Percentiles rank a stretch among this genome's conserved stretches.
Conservation (phyloP, 257 asterid species). For the Datura wrightii region DNA sequence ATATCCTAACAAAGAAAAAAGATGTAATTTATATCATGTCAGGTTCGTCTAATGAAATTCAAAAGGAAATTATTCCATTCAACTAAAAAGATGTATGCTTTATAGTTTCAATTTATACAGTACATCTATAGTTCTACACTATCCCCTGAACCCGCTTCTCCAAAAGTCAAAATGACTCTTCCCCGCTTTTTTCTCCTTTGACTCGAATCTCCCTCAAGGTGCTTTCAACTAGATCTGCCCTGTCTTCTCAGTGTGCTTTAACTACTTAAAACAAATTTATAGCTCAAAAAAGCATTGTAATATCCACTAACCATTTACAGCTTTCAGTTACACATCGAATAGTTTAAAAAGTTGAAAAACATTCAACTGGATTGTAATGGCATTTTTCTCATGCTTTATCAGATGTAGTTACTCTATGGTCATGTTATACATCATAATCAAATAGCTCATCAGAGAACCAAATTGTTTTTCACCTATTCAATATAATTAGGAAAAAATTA, state of each 20-base stretch:
- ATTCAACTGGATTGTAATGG: not conserved
- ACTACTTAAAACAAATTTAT: conserved; percentile 1
- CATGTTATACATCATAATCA: not conserved
- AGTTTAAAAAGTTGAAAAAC: not conserved
- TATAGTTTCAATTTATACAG: not conserved
- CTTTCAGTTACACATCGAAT: not conserved
- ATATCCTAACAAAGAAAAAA: not conserved
- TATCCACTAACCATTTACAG: not conserved
- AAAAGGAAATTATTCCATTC: conserved; percentile 5
- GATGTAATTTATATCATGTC: not conserved
- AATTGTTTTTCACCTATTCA: conserved; percentile 2
- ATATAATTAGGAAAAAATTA: not conserved
- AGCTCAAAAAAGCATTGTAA: not conserved
- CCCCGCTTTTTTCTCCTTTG: not conserved
- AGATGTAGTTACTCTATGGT: not conserved
- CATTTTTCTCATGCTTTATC: not conserved
- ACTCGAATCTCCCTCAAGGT: not conserved
- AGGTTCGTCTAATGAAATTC: conserved; percentile 1
- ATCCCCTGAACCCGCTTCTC: not conserved
- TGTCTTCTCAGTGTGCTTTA: not conserved
- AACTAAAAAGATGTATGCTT: not conserved
- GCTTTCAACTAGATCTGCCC: conserved; percentile 2
- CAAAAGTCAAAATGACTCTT: not conserved
- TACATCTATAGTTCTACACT: not conserved
- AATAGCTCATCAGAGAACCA: not conserved